Evolutionary conservation across 441 rosid genomes (phyloP).

Genomic region (Aleurites moluccanus): DNA sequence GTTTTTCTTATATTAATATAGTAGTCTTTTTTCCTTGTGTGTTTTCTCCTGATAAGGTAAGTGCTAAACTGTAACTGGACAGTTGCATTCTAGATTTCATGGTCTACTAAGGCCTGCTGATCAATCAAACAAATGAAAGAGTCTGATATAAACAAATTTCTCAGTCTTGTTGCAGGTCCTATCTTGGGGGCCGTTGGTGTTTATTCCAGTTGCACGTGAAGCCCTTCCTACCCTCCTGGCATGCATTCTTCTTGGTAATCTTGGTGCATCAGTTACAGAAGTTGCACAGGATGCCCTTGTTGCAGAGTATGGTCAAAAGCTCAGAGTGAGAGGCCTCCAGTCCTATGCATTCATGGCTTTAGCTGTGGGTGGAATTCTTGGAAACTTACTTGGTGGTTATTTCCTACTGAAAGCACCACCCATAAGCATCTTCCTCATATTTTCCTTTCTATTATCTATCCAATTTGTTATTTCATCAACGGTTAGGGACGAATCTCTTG

Average conservation of each 20-base stretch:
- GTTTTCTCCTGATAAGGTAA: constrained; percentile 12
- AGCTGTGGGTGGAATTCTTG: constrained; percentile 71
- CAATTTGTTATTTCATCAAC: constrained; percentile 53
- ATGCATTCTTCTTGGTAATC: constrained; percentile 65
- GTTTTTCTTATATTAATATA: neutral
- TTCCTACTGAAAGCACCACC: constrained; percentile 48
- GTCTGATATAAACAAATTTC: constrained; percentile 19
- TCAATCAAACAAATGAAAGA: constrained; percentile 5
- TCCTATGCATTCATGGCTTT: constrained; percentile 81
- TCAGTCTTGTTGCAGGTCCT: constrained; percentile 69
- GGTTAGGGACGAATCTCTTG: constrained; percentile 52
- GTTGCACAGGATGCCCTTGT: constrained; percentile 86
- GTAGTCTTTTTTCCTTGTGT: neutral
- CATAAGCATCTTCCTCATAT: constrained; percentile 50
- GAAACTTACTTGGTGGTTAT: constrained; percentile 72
- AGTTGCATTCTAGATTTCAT: neutral
- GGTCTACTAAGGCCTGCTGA: neutral
- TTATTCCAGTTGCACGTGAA: constrained; percentile 49
- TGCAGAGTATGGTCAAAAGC: constrained; percentile 68
- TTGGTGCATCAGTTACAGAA: constrained; percentile 78
- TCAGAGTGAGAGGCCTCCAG: constrained; percentile 53
- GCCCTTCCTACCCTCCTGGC: constrained; percentile 64
- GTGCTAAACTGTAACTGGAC: neutral
- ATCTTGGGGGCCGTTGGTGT: constrained; percentile 74
- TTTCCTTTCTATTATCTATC: constrained; percentile 45